phyloP scores from a whole-genome alignment of 805 yeast species.

The Candida khao-thaluensis region DNA sequence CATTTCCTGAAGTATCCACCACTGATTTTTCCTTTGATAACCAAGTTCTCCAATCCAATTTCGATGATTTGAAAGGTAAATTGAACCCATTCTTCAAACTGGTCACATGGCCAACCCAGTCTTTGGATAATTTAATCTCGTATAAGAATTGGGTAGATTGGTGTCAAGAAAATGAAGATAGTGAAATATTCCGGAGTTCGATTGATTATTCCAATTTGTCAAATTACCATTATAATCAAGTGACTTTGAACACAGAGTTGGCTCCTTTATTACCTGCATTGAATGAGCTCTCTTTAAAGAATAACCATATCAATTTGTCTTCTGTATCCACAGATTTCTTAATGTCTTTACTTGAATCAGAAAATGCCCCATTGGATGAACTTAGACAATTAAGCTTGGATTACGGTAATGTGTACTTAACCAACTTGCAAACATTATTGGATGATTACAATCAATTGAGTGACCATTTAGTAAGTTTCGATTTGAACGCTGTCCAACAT shows the following conservation, averaged over 20 bases:
- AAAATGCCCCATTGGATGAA: background rate
- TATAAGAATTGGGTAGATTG: constrained; percentile 16
- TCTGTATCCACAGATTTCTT: constrained; percentile 11
- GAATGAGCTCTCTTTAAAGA: constrained; percentile 8
- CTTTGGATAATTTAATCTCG: constrained; percentile 11
- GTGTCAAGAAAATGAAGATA: constrained; percentile 13
- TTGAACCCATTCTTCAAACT: constrained; percentile 2
- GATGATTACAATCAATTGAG: constrained; percentile 12
- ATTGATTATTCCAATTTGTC: constrained; percentile 16
- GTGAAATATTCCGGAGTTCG: constrained; percentile 7
- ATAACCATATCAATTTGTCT: constrained; percentile 11
- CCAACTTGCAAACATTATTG: constrained; percentile 11
- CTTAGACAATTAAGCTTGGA: constrained; percentile 4
- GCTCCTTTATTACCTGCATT: constrained; percentile 11
- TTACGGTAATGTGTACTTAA: constrained; percentile 12
- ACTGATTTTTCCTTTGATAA: constrained; percentile 7
- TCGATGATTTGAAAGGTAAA: background rate
- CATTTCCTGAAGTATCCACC: constrained; percentile 2
- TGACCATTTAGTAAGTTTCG: constrained; percentile 6
- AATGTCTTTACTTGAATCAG: constrained; percentile 7
- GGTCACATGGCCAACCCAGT: constrained; percentile 8
- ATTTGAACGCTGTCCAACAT: constrained; percentile 8
- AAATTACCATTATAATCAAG: constrained; percentile 11
- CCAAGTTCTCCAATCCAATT: constrained; percentile 1
- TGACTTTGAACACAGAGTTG: constrained; percentile 13